phyloP scores from a whole-genome alignment of 192 early-diverging fungal species.

The Coemansia sp. region DNA sequence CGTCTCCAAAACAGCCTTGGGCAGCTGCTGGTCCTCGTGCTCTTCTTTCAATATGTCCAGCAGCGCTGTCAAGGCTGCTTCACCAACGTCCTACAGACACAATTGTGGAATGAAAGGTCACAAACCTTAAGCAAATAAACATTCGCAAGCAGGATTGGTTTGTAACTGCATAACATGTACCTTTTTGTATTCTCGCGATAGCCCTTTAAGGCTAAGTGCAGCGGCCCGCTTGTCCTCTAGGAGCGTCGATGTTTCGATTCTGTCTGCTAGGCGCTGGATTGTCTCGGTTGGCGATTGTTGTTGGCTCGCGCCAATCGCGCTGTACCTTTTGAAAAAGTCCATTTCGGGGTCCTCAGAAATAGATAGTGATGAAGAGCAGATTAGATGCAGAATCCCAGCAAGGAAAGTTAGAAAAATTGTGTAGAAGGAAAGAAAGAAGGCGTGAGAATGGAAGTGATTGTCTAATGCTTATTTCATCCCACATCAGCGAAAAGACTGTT shows the following conservation, averaged over 20 bases:
- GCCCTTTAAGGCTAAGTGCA: constrained; percentile 80
- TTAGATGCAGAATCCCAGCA: background rate
- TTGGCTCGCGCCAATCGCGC: constrained; percentile 47
- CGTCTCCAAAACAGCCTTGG: constrained; percentile 87
- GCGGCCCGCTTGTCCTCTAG: constrained; percentile 89
- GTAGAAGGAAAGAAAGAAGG: background rate
- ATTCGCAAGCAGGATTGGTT: background rate
- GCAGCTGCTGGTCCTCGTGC: constrained; percentile 80
- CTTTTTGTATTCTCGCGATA: constrained; percentile 74
- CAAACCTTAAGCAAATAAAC: background rate
- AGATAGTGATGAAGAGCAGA: background rate
- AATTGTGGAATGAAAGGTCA: background rate
- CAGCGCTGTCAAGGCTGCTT: constrained; percentile 71
- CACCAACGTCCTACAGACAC: constrained; percentile 80
- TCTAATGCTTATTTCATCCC: background rate
- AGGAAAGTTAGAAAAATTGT: background rate
- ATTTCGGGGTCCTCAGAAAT: constrained; percentile 11
- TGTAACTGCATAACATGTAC: constrained; percentile 30
- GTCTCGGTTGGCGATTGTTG: constrained; percentile 64
- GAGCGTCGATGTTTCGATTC: constrained; percentile 78
- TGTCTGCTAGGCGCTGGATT: constrained; percentile 80
- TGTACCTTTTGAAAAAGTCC: constrained; percentile 55
- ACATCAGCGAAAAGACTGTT: background rate
- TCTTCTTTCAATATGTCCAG: constrained; percentile 77
- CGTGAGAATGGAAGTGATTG: background rate